Percentiles rank a stretch among this genome's conserved stretches.
phyloP scores from a whole-genome alignment of 305 asterid genomes.

The Salvia sclarea region DNA sequence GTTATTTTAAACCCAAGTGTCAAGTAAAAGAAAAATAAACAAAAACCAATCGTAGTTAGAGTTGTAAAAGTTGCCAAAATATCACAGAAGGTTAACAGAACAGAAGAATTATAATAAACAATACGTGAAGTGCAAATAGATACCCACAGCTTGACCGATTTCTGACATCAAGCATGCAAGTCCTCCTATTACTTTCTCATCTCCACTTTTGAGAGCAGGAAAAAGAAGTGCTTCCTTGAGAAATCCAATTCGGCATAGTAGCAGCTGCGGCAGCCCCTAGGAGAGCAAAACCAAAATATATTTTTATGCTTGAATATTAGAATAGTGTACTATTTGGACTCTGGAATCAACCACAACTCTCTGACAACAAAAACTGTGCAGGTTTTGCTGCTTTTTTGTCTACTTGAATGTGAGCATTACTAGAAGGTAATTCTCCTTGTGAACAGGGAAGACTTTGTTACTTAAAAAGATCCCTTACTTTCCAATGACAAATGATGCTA shows the following conservation, averaged over 20 bases:
- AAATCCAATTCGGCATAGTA: slow-evolving; percentile 71
- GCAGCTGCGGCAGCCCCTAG: slow-evolving; percentile 76
- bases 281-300: slow-evolving; percentile 36
- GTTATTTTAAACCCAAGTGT: slow-evolving; percentile 12
- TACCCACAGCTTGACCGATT: slow-evolving; percentile 91
- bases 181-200: slow-evolving; percentile 72
- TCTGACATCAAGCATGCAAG: slow-evolving; percentile 92
- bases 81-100: slow-evolving; percentile 14
- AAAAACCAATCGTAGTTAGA: too few species aligned
- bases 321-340: not conserved
- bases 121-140: slow-evolving; percentile 22
- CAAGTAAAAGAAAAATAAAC: slow-evolving; percentile 16
- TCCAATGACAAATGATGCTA: not conserved
- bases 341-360: slow-evolving; percentile 24
- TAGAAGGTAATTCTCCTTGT: not conserved
- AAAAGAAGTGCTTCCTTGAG: slow-evolving; percentile 71
- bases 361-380: not conserved
- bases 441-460: too few species aligned
- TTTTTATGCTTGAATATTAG: not conserved
- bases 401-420: not conserved
- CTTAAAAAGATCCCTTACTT: not conserved
- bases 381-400: not conserved
- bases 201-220: slow-evolving; percentile 80
- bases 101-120: not conserved
- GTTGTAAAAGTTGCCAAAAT: slow-evolving; percentile 10